phyloP scores from a whole-genome alignment of 306 rosid species.

The Echinosophora koreensis region DNA sequence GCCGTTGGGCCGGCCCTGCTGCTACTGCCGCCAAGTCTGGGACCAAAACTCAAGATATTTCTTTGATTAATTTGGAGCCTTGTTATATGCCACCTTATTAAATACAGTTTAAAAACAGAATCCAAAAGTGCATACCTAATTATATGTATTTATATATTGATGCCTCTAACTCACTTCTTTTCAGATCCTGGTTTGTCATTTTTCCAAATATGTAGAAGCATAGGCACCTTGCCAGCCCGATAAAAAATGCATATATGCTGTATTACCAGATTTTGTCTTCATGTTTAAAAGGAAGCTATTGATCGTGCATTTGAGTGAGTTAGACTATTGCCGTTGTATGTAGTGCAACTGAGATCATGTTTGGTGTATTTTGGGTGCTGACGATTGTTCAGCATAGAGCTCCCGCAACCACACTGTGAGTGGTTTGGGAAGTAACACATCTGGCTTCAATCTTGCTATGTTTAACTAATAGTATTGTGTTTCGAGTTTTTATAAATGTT shows the following conservation, averaged over 20 bases:
- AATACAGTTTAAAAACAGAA: not conserved
- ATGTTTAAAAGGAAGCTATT: conserved; percentile 29
- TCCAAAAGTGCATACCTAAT: not conserved
- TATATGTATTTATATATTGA: conserved; percentile 27
- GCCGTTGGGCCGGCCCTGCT: too few species aligned
- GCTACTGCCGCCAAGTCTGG: too few species aligned
- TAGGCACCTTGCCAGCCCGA: conserved; percentile 37
- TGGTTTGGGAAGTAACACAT: conserved; percentile 9
- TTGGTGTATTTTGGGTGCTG: conserved; percentile 28
- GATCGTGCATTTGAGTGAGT: conserved; percentile 36
- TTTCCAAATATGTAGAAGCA: conserved; percentile 51
- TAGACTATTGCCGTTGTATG: conserved; percentile 16
- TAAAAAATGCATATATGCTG: conserved; percentile 3
- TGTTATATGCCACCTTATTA: not conserved
- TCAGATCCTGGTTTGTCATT: conserved; percentile 46
- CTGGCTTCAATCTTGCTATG: too few species aligned
- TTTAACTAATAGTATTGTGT: too few species aligned
- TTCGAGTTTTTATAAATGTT: not conserved
- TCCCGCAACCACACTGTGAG: not conserved
- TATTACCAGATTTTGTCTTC: conserved; percentile 26
- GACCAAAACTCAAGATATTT: not conserved
- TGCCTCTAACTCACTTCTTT: conserved; percentile 37
- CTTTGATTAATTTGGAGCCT: not conserved
- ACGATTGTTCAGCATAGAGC: conserved; percentile 9
- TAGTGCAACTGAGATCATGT: conserved; percentile 35